Base-by-base conservation (phyloP, 106 monocot species). In the Allium sativum region DNA sequence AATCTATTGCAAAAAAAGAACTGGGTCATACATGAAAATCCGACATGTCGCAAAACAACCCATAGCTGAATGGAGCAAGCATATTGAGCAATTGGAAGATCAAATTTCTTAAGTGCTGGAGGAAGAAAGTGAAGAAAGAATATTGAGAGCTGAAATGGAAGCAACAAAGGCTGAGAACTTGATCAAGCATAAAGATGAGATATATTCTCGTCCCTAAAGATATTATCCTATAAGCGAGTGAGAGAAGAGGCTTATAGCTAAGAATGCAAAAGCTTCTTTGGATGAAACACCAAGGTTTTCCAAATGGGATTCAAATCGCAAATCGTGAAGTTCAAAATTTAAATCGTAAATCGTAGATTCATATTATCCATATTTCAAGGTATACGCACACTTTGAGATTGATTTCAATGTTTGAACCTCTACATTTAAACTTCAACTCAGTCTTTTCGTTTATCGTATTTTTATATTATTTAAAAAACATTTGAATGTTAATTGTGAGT, bases 131-230 rank as follows among this genome's bases (percentile, higher is more conserved):
- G 91, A 81, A 64, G 96, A 96, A 61, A 90, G 52, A 56, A 62
- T 62, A 53, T 61, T 91, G 21, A 74, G 82, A 79, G 96, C 90
- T 62, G 91, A 96, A 75, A 96, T 96, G 96, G 96, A 96, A 84
- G 91, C 82, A 50, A 64, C 78, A 50, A 96, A 96, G 87, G 96
- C 87, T 12, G 90, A 87, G 63, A 96, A 96, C 64, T 82, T 96
- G 90, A 91, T 96, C 44, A 72, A 65, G 52, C 87, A 91, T 68
- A 91, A 74, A 67, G 90, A 96, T 46, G 87, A 87, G 57, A 96
- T 96, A 47, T 96, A 65, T 75, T 96, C 96, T 42, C 90, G 96
- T 40, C 96, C 96, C 18, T 87, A 87, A 70, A 87, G 65, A 72
- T 90, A 90, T 18, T 96, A 87, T 90, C 87, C 87, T 79, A 73